A percentile compares a stretch with the other conserved stretches of the same genome.
Evolutionary conservation across 352 stramenopile species (phyloP).

Genomic region (Globisporangium orthogonon): DNA sequence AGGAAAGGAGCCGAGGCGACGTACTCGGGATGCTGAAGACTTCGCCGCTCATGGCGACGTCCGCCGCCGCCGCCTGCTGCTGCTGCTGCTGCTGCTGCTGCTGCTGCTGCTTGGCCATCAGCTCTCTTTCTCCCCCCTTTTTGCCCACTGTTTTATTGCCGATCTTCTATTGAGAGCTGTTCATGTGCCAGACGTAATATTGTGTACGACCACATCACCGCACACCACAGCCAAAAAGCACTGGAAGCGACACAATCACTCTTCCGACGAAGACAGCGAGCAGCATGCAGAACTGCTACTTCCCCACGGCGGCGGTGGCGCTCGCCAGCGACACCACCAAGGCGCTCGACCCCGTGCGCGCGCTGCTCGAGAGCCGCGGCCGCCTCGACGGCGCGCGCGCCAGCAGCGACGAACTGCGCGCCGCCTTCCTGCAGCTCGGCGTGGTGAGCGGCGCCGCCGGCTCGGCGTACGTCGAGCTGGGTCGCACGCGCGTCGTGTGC

Average conservation of each 20-base stretch:
- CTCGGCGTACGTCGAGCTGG: slow-evolving; percentile 87
- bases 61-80: neutral
- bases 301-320: slow-evolving; percentile 23
- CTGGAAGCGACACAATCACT: slow-evolving; percentile 5
- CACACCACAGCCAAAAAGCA: slow-evolving; percentile 1
- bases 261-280: neutral
- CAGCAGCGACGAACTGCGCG: slow-evolving; percentile 78
- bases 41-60: slow-evolving; percentile 23
- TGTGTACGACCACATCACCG: too few relatives aligned
- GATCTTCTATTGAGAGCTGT: neutral
- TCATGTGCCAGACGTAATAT: too few relatives aligned
- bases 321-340: slow-evolving; percentile 3
- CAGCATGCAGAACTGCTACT: slow-evolving; percentile 88
- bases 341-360: slow-evolving; percentile 14
- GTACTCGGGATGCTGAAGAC: slow-evolving; percentile 47
- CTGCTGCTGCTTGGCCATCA: slow-evolving; percentile 20
- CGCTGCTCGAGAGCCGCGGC: slow-evolving; percentile 17
- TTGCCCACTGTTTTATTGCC: neutral
- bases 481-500: slow-evolving; percentile 83
- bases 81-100: slow-evolving; percentile 4
- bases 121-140: slow-evolving; percentile 2
- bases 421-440: slow-evolving; percentile 80
- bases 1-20: slow-evolving; percentile 2
- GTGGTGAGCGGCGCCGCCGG: slow-evolving; percentile 77
- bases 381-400: slow-evolving; percentile 31